Evolutionary conservation across 1,284 basidiomycete genomes (phyloP).

Genomic region (Lignosus rhinocerotis): DNA sequence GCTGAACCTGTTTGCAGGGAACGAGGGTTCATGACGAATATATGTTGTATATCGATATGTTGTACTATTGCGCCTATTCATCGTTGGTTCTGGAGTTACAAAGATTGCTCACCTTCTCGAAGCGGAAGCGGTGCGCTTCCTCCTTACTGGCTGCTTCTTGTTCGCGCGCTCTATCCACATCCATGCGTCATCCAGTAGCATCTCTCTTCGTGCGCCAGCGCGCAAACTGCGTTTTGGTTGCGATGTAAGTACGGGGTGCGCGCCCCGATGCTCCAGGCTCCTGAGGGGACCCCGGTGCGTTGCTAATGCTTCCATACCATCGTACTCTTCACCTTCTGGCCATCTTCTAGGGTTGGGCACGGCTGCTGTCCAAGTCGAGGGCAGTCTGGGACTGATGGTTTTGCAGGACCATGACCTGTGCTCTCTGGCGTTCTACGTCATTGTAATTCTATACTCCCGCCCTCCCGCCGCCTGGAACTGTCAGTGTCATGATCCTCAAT

Average conservation of each 20-base stretch:
- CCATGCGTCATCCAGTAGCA: neutral
- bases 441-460: neutral
- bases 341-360: neutral
- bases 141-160: neutral
- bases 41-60: conserved; percentile 9
- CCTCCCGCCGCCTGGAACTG: conserved; percentile 1
- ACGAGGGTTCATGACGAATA: conserved; percentile 14
- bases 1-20: neutral
- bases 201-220: neutral
- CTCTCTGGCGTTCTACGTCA: neutral
- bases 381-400: neutral
- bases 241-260: neutral
- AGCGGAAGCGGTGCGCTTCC: neutral
- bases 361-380: neutral
- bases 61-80: conserved; percentile 19
- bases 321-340: conserved; percentile 3
- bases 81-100: neutral
- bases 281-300: neutral
- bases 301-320: neutral
- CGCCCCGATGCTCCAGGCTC: neutral
- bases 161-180: neutral
- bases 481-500: neutral
- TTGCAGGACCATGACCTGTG: neutral
- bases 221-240: neutral
- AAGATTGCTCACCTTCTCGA: neutral